Evolutionary conservation across 371 early-diverging fungal species (phyloP).

Genomic region (Mortierella sp.): DNA sequence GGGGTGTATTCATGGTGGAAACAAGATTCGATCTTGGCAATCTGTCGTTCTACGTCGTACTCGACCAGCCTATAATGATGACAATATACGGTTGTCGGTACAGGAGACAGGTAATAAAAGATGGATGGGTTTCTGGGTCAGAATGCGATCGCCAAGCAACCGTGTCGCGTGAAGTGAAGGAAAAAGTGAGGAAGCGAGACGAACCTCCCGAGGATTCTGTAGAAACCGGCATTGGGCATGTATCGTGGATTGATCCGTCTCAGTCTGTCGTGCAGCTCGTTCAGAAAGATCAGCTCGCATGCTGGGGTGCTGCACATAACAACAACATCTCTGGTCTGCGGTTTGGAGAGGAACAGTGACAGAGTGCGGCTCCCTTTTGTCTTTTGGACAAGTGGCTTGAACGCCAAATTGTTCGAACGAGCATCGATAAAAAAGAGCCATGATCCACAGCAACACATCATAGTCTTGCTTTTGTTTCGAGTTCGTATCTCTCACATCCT

Average conservation of each 20-base stretch:
- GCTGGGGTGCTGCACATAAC: not conserved
- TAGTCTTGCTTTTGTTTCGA: too few species aligned
- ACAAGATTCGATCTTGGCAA: constrained; percentile 29
- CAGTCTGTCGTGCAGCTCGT: constrained; percentile 34
- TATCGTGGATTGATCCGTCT: constrained; percentile 16
- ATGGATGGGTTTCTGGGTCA: not conserved
- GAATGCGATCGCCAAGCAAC: not conserved
- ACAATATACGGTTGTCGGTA: not conserved
- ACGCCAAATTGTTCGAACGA: too few species aligned
- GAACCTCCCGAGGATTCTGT: constrained; percentile 39
- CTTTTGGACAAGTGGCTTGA: too few species aligned
- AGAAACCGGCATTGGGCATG: constrained; percentile 18
- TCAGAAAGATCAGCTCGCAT: constrained; percentile 34
- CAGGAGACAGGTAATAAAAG: not conserved
- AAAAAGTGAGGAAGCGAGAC: too few species aligned
- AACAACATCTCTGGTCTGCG: constrained; percentile 12
- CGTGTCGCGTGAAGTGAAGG: too few species aligned
- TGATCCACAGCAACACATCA: too few species aligned
- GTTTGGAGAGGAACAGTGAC: too few species aligned
- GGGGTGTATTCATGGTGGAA: constrained; percentile 17
- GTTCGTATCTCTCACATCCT: too few species aligned
- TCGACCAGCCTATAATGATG: constrained; percentile 13
- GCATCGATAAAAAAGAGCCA: too few species aligned
- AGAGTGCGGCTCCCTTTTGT: too few species aligned
- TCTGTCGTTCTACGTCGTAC: constrained; percentile 18